Evolutionary conservation across 352 stramenopile species (phyloP).

Genomic region (Saprolegnia diclina): DNA sequence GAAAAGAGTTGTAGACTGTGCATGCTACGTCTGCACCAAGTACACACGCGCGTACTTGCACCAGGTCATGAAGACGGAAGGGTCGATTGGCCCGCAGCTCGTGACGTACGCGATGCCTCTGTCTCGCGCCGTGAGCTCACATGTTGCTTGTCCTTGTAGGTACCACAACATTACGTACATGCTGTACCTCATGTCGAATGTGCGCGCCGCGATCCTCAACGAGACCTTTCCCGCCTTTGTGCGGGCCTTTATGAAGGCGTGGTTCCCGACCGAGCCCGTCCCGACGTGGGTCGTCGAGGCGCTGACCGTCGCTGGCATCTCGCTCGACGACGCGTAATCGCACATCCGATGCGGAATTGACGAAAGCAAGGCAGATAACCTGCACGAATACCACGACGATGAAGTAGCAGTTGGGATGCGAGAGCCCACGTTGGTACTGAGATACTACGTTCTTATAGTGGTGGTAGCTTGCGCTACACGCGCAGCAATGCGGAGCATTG

Average conservation of each 20-base stretch:
- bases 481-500: too few relatives aligned
- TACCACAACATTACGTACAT: conserved; percentile 83
- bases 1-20: conserved; percentile 30
- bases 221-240: conserved; percentile 66
- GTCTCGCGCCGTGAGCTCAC: neutral
- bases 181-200: conserved; percentile 62
- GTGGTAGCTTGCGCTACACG: too few relatives aligned
- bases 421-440: too few relatives aligned
- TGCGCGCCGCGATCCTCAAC: conserved; percentile 73
- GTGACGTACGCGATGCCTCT: conserved; percentile 49
- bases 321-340: neutral
- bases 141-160: neutral
- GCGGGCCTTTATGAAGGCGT: conserved; percentile 64
- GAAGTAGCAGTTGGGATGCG: too few relatives aligned
- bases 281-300: conserved; percentile 67
- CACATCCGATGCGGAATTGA: too few relatives aligned
- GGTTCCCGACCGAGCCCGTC: conserved; percentile 51
- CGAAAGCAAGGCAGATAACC: too few relatives aligned
- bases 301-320: conserved; percentile 53
- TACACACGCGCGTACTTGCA: conserved; percentile 70
- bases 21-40: conserved; percentile 65
- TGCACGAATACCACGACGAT: too few relatives aligned
- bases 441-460: too few relatives aligned
- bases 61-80: conserved; percentile 67
- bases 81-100: conserved; percentile 55